Conservation (phyloP, 1,284 basidiomycete genomes). For the Ceratobasidium sp. region DNA sequence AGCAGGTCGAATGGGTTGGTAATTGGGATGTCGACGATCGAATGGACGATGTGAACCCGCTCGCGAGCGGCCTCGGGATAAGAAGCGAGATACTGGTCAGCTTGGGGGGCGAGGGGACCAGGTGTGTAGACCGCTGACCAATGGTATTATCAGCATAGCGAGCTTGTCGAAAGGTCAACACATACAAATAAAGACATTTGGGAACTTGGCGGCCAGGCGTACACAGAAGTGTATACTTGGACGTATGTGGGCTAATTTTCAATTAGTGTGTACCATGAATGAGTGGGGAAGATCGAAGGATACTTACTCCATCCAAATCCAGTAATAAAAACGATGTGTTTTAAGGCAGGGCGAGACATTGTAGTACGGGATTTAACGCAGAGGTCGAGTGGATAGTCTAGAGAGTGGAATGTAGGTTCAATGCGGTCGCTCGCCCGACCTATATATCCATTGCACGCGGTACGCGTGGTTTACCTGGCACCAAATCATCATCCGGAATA, state of each 20-base stretch:
- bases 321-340: background rate
- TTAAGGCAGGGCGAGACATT: background rate
- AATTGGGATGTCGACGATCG: background rate
- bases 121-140: constrained; percentile 8
- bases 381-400: background rate
- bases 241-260: constrained; percentile 23
- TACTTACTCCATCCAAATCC: no score
- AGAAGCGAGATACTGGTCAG: background rate
- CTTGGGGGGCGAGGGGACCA: background rate
- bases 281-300: background rate
- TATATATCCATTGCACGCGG: background rate
- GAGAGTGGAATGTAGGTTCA: background rate
- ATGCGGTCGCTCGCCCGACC: background rate
- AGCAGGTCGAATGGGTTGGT: background rate
- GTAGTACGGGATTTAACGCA: background rate
- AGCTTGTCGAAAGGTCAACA: background rate
- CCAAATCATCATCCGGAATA: background rate
- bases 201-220: constrained; percentile 15
- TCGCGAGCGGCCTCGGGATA: background rate
- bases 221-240: background rate
- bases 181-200: constrained; percentile 22
- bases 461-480: background rate
- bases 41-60: constrained; percentile 2
- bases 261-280: no score
- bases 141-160: background rate